phyloP scores from a whole-genome alignment of 2,329 filamentous ascomycete species.

The Drechslerella stenobrocha region DNA sequence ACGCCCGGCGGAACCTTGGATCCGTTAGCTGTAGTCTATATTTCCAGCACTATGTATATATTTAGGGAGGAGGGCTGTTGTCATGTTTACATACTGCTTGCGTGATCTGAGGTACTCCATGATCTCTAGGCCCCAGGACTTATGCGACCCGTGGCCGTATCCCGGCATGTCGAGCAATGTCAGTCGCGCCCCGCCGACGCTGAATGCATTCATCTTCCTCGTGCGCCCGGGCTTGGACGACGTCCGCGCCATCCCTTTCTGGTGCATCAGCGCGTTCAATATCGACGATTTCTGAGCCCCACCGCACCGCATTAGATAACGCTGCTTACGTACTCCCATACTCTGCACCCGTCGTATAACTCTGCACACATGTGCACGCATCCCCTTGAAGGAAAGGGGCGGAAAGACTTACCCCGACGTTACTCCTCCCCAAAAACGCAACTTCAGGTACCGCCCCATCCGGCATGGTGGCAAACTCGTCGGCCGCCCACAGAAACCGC shows the following conservation, averaged over 20 bases:
- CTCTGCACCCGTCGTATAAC: neutral
- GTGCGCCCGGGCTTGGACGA: slow-evolving; percentile 66
- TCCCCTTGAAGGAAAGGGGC: neutral
- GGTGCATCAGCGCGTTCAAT: slow-evolving; percentile 66
- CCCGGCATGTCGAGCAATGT: slow-evolving; percentile 72
- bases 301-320: neutral
- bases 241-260: slow-evolving; percentile 61
- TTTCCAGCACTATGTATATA: too few relatives aligned
- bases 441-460: slow-evolving; percentile 57
- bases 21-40: too few relatives aligned
- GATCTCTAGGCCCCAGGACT: slow-evolving; percentile 69
- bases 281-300: slow-evolving; percentile 67
- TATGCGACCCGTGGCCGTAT: slow-evolving; percentile 66
- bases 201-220: slow-evolving; percentile 68
- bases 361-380: neutral
- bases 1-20: slow-evolving; percentile 63
- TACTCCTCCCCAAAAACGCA: slow-evolving; percentile 69
- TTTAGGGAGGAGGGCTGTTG: too few relatives aligned
- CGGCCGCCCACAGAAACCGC: slow-evolving; percentile 64
- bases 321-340: neutral
- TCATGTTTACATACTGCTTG: slow-evolving; percentile 61
- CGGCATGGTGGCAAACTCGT: slow-evolving; percentile 65
- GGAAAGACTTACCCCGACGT: slow-evolving; percentile 61
- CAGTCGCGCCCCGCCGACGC: slow-evolving; percentile 61
- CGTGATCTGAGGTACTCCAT: slow-evolving; percentile 68